A percentile compares a stretch with the other conserved stretches of the same genome.
Conservation (phyloP, 169 alveolate genomes). For the Blepharisma undulans region DNA sequence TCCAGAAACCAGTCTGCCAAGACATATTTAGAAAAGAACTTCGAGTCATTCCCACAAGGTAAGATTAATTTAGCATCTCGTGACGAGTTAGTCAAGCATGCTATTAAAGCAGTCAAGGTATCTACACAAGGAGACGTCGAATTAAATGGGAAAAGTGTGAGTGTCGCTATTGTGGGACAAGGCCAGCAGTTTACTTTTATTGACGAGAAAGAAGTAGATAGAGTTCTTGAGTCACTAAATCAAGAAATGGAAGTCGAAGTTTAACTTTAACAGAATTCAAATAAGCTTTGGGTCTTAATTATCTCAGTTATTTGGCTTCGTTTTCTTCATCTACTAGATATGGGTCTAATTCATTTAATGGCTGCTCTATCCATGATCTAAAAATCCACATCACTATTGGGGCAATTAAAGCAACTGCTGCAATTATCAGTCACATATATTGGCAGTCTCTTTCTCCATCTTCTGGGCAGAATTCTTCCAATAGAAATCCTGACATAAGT, state of each 20-base stretch:
- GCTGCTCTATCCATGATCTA: conserved; percentile 16
- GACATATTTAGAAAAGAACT: conserved; percentile 95
- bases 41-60: conserved; percentile 79
- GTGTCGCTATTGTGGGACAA: conserved; percentile 80
- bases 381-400: neutral
- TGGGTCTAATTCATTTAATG: neutral
- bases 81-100: conserved; percentile 85
- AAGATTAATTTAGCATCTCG: conserved; percentile 42
- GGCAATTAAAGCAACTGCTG: neutral
- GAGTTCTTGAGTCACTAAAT: neutral
- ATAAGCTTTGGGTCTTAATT: neutral
- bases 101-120: conserved; percentile 90
- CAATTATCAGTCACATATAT: conserved; percentile 28
- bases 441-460: conserved; percentile 30
- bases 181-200: conserved; percentile 49
- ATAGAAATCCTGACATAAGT: conserved; percentile 8
- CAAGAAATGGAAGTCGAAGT: conserved; percentile 35
- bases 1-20: conserved; percentile 96
- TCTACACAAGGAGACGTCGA: conserved; percentile 91
- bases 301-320: neutral
- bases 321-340: neutral
- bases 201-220: conserved; percentile 51
- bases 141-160: conserved; percentile 85
- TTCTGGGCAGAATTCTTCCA: conserved; percentile 12
- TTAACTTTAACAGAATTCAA: neutral